phyloP scores from a whole-genome alignment of 352 stramenopile species.

The Globisporangium spinosum region DNA sequence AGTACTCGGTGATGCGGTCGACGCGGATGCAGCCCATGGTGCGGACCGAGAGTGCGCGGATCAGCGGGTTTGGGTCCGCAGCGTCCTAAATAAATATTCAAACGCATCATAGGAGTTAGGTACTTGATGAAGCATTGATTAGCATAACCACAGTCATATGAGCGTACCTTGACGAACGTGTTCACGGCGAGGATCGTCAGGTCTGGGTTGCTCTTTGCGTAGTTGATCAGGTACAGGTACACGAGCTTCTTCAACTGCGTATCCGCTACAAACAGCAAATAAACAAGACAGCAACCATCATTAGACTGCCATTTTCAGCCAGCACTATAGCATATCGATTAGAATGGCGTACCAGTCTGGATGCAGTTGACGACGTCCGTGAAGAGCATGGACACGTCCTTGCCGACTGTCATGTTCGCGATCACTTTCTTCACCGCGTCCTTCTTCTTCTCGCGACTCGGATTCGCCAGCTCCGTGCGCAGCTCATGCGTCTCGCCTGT shows the following conservation, averaged over 20 bases:
- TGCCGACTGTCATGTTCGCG: conserved; percentile 99
- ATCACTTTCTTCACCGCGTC: conserved; percentile 99
- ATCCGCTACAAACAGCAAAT: conserved; percentile 59
- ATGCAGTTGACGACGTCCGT: conserved; percentile 99
- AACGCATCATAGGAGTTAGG: neutral
- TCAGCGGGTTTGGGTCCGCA: conserved; percentile 91
- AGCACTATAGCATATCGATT: neutral
- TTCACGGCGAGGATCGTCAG: conserved; percentile 99
- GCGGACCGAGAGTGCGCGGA: conserved; percentile 96
- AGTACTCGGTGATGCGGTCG: conserved; percentile 98
- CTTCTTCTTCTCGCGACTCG: conserved; percentile 96
- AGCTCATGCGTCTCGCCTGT: conserved; percentile 96
- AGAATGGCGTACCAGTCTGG: conserved; percentile 84
- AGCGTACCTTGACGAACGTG: conserved; percentile 92
- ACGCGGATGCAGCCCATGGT: conserved; percentile 99
- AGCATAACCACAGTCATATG: neutral
- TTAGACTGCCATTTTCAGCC: neutral
- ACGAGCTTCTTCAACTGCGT: conserved; percentile 99
- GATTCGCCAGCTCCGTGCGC: conserved; percentile 95
- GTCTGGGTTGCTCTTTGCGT: conserved; percentile 99
- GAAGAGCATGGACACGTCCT: conserved; percentile 99
- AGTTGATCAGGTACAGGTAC: conserved; percentile 99
- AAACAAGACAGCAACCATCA: neutral
- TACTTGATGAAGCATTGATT: neutral
- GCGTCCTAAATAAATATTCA: conserved; percentile 35